Conservation (phyloP, 345 rosid species). For the Citropsis articulata region DNA sequence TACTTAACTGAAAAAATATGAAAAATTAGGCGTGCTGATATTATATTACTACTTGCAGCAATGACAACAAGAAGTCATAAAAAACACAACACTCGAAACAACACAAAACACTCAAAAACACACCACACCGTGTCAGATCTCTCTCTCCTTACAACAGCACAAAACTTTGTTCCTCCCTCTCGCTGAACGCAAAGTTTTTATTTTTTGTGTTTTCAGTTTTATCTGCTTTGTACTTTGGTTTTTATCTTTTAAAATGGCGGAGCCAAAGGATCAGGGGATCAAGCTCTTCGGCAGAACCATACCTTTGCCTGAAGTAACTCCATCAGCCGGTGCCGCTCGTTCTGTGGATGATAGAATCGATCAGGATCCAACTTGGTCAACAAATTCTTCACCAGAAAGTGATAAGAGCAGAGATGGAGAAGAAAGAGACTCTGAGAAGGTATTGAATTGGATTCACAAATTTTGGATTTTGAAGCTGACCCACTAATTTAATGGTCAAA, state of each 20-base stretch:
- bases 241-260: slow-evolving; percentile 50
- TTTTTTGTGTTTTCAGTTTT: slow-evolving; percentile 13
- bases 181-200: slow-evolving; percentile 3
- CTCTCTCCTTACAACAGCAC: slow-evolving; percentile 9
- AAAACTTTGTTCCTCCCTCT: slow-evolving; percentile 17
- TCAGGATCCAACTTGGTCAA: slow-evolving; percentile 37
- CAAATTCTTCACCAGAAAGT: slow-evolving; percentile 30
- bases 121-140: slow-evolving; percentile 28
- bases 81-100: slow-evolving; percentile 7
- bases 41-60: not conserved
- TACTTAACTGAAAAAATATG: not conserved
- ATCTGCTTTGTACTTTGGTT: slow-evolving; percentile 8
- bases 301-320: slow-evolving; percentile 47
- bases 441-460: slow-evolving; percentile 8
- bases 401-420: slow-evolving; percentile 27
- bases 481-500: slow-evolving; percentile 21
- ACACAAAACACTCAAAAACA: not conserved
- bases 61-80: not conserved
- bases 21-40: not conserved
- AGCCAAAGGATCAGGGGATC: slow-evolving; percentile 74
- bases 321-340: not conserved
- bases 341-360: slow-evolving; percentile 18
- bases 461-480: slow-evolving; percentile 18
- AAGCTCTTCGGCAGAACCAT: slow-evolving; percentile 90
- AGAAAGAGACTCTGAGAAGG: slow-evolving; percentile 37